Base-by-base conservation (phyloP, 208 protist species). In the Strigomonas culicis region DNA sequence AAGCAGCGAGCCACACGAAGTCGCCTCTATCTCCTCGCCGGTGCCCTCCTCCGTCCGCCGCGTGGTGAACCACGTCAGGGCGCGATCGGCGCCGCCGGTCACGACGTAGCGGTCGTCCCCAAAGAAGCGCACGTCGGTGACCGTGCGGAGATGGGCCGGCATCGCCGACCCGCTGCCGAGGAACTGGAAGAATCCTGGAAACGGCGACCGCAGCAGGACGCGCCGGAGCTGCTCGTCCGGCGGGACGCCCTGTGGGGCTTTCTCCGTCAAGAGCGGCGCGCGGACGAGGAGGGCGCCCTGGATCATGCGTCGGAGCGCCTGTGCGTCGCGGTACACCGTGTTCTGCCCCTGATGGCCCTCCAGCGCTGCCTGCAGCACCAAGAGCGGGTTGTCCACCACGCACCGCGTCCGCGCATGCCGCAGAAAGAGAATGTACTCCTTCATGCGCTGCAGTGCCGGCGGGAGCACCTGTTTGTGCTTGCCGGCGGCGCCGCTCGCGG, bases 81-180 rank as follows among this genome's bases (percentile, higher is more conserved):
- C 74, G 34, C 84, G 84, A 44, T 94, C 88, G 3, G 50, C 62
- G 72, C 81, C 79, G 17, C 67, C 81, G 7, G 77, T 83, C 13
- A 83, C 67, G 47, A 89, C 34, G 27, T 79, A 72, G 30, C 58
- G 68, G n/a, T 82, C 72, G 36, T 76, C 86, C 8, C 71, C 70
- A 17, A 75, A 47, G 53, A 81, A 88, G 1, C 41, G 28, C 49
- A 67, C 72, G 28, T 70, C 70, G 6, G 67, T 81, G 21, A 94
- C 63, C 1, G 75, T 53, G 19, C 75, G 72, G 17, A 80, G 58
- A 59, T 93, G 87, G 11, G 80, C 63, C 10, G 71, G 32, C n/a
- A 59, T 63, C 25, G 32, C 30, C 10, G 34, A 39, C 7, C 34
- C 34, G 34, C 34, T 39, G 34, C 10, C 10, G 7, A 39, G 7